Evolutionary conservation across 768 basidiomycete genomes (phyloP).

Genomic region (Suillus subluteus): DNA sequence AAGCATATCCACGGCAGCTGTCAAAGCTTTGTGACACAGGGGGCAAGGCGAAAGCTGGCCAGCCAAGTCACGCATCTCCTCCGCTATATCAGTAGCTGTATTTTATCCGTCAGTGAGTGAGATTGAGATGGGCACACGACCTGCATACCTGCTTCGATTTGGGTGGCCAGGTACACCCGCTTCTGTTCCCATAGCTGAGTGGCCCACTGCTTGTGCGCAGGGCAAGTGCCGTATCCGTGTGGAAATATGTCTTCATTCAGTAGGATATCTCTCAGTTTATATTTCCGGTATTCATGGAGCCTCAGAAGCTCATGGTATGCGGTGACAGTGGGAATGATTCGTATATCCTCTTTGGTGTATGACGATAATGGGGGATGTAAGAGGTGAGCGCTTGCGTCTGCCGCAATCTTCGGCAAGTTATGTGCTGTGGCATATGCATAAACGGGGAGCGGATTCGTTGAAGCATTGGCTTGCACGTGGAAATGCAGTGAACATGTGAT

Average conservation of each 20-base stretch:
- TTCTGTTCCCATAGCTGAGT: slow-evolving; percentile 53
- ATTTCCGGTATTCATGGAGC: slow-evolving; percentile 60
- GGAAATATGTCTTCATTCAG: slow-evolving; percentile 70
- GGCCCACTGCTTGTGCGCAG: slow-evolving; percentile 51
- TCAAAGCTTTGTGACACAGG: slow-evolving; percentile 61
- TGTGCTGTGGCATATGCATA: slow-evolving; percentile 58
- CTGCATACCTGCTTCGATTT: slow-evolving; percentile 56
- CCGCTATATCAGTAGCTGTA: slow-evolving; percentile 66
- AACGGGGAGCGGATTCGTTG: slow-evolving; percentile 55
- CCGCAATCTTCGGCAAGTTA: slow-evolving; percentile 51
- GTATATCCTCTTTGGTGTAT: slow-evolving; percentile 55
- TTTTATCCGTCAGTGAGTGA: slow-evolving; percentile 15
- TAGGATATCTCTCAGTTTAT: slow-evolving; percentile 53
- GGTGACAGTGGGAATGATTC: slow-evolving; percentile 54
- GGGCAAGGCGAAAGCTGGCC: slow-evolving; percentile 52
- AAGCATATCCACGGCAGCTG: slow-evolving; percentile 71
- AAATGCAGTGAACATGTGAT: slow-evolving; percentile 46
- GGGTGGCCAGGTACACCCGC: slow-evolving; percentile 46
- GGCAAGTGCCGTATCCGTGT: slow-evolving; percentile 69
- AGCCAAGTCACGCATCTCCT: slow-evolving; percentile 61
- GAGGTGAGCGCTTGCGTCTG: slow-evolving; percentile 61
- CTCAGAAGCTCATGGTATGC: slow-evolving; percentile 67
- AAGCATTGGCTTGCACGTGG: slow-evolving; percentile 60
- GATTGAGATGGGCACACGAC: background rate
- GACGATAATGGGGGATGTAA: slow-evolving; percentile 54